Conservation (phyloP, 2,329 filamentous ascomycete species). For the Aspergillus ruber region DNA sequence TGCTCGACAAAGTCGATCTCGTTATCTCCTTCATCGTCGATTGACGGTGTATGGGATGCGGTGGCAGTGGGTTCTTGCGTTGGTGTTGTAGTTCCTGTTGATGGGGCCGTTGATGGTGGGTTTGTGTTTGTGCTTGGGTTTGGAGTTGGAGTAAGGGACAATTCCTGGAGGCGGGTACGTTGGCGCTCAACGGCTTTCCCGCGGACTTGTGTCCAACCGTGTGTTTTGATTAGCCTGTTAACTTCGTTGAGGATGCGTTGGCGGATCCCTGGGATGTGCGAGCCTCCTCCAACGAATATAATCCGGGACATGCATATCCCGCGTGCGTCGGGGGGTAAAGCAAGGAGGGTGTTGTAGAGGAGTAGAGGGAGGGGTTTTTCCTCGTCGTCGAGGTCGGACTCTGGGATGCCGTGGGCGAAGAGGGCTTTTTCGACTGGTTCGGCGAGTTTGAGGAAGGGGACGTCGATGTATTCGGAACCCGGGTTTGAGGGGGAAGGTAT, state of each 20-base stretch:
- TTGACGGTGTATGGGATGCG: background rate
- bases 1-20: constrained; percentile 44
- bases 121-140: constrained; percentile 3
- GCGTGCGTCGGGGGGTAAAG: constrained; percentile 73
- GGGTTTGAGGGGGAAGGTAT: constrained; percentile 41
- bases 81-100: constrained; percentile 6
- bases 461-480: constrained; percentile 41
- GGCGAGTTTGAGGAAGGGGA: constrained; percentile 65
- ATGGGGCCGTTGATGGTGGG: constrained; percentile 13
- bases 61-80: constrained; percentile 1
- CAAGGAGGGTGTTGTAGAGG: constrained; percentile 67
- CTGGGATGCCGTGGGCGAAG: constrained; percentile 53
- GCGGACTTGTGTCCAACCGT: constrained; percentile 71
- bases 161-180: constrained; percentile 39
- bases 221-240: constrained; percentile 55
- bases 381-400: constrained; percentile 70
- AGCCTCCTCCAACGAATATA: constrained; percentile 75
- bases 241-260: constrained; percentile 71
- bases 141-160: constrained; percentile 23
- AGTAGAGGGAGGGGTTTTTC: constrained; percentile 73
- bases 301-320: constrained; percentile 83
- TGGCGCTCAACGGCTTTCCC: constrained; percentile 57
- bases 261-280: constrained; percentile 72
- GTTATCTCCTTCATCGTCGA: constrained; percentile 14
- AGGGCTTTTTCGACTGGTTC: constrained; percentile 70